Evolutionary conservation across 495 filamentous ascomycete species (phyloP), one percentile per base, ranked within the genome.

Genomic region (Annulohypoxylon stygium): DNA sequence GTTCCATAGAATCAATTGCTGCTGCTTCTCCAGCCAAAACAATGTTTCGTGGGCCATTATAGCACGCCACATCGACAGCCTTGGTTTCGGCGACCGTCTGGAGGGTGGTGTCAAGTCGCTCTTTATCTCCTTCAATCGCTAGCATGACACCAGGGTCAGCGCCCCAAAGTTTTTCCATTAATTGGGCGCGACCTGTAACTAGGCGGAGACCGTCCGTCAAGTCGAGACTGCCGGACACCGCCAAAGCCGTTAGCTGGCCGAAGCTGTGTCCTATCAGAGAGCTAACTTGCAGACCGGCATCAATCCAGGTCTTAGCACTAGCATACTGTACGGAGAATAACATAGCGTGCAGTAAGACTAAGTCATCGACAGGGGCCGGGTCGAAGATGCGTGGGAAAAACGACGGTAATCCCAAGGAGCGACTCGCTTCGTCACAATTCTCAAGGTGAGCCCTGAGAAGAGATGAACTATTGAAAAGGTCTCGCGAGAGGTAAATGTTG

Each of bases 241-340:
- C 53, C 0, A 89, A 58, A 0, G 85, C 86, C 5, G 85, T 85
- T 0, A 89, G 75, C 69, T 89, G 77, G 1, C 88, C 88, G 65
- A 90, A 85, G 58, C 83, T 86, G 65, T 89, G 88, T 0, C 87
- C 88, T 18, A 90, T 54, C 0, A 88, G 37, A 0, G 73, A 61
- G 2, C 64, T 73, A 0, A 82, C 73, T 14, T 77, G 23, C 3
- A 89, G 63, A 0, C 87, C 86, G 12, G 72, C 81, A 23, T 85
- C 85, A 0, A 89, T 78, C 87, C 88, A 90, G 6, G 73, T 54
- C 61, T 68, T 80, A 0, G 88, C 87, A 50, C 75, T 78, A 0
- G 87, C 69, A 64, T 87, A 87, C 47, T 89, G 88, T 3, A 85
- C 39, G 0, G 85, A 73, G 54, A 88, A 88, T 2, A 86, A 69